Percentiles rank a stretch among this genome's conserved stretches.
These are phyloP conservation scores for Mycena capillaripes DNA, from an alignment of 768 basidiomycete species.

Conservation along the genomic window DNA sequence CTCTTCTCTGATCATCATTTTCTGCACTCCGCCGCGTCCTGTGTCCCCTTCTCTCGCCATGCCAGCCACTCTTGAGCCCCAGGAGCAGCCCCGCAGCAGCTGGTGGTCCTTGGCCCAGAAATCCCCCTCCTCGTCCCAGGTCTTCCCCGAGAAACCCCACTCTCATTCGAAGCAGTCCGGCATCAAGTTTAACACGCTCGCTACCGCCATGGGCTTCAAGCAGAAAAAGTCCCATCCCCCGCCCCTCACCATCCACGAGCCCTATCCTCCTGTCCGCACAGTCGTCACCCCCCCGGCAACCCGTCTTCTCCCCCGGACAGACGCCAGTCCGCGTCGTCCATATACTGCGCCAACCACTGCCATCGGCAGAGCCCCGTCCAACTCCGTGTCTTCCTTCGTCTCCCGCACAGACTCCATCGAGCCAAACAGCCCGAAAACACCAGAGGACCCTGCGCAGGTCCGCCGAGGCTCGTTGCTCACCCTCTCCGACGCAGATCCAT, in stretches of 20 bases:
- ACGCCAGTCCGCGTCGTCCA: slow-evolving; percentile 31
- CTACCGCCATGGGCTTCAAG: slow-evolving; percentile 74
- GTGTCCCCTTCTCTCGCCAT: slow-evolving; percentile 26
- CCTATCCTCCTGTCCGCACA: slow-evolving; percentile 38
- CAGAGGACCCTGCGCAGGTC: slow-evolving; percentile 57
- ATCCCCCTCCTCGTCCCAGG: slow-evolving; percentile 33
- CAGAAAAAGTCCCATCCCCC: slow-evolving; percentile 66
- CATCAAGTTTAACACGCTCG: slow-evolving; percentile 68
- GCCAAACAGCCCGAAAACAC: slow-evolving; percentile 62
- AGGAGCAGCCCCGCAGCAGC: slow-evolving; percentile 53
- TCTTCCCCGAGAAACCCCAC: slow-evolving; percentile 39
- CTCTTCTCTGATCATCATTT: slow-evolving; percentile 15
- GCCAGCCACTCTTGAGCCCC: slow-evolving; percentile 35
- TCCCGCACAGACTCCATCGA: slow-evolving; percentile 69
- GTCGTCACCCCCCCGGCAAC: slow-evolving; percentile 28
- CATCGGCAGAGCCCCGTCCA: slow-evolving; percentile 61
- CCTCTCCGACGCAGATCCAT: slow-evolving; percentile 75
- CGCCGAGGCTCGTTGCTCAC: slow-evolving; percentile 69
- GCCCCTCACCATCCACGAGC: slow-evolving; percentile 66
- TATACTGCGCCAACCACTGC: slow-evolving; percentile 42
- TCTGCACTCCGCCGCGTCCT: background rate
- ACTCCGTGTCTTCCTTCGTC: slow-evolving; percentile 69
- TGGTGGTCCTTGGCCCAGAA: slow-evolving; percentile 62
- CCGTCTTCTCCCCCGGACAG: slow-evolving; percentile 29
- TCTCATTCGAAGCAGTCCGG: slow-evolving; percentile 47